Evolutionary conservation across 2,329 filamentous ascomycete species (phyloP), one percentile per base, ranked within the genome.

Genomic region (Knoxdaviesia proteae): DNA sequence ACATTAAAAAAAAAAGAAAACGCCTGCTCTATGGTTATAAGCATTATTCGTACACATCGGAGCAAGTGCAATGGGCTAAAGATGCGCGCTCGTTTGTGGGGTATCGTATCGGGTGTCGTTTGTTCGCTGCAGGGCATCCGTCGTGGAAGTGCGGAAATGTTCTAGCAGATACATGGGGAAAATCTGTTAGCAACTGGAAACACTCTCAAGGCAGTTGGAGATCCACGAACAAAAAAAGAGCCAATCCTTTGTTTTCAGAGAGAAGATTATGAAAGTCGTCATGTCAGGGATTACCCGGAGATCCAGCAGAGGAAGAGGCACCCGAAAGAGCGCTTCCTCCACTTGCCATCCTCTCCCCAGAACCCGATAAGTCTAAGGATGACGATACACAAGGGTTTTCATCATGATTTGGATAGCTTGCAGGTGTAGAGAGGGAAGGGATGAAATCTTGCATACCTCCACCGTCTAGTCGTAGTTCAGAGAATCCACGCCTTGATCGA

Each of bases 351-450:
- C 40, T 61, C 47, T 50, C 48, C 48, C 52, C 48, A 48, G 48
- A 51, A 49, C 49, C 48, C 47, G 55, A 60, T 92, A 77, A 71
- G 84, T 68, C 83, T 92, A 92, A 92, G 84, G 84, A 93, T 92
- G 84, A 92, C 83, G 80, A 86, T 87, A 86, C 47, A 20, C 20
- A 63, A 71, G 62, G 60, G 59, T 67, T 86, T 76, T 90, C 84
- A 88, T 92, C 84, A 88, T 80, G 29, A 40, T 43, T 36, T 33
- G 38, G 9, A 4, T 5, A 39, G 48, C 48, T 47, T 46, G 8
- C 51, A 61, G 31, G 39, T 41, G 29, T 8, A 41, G 6, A 20
- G 34, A 20, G 7, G 32, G 4, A 4, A 20, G 34, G 35, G 5
- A 37, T 5, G 38, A 7, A 8, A 41, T 43, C 34, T 39, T 11